phyloP scores from a whole-genome alignment of 2,329 filamentous ascomycete genomes.

The Aspergillus carbonarius region DNA sequence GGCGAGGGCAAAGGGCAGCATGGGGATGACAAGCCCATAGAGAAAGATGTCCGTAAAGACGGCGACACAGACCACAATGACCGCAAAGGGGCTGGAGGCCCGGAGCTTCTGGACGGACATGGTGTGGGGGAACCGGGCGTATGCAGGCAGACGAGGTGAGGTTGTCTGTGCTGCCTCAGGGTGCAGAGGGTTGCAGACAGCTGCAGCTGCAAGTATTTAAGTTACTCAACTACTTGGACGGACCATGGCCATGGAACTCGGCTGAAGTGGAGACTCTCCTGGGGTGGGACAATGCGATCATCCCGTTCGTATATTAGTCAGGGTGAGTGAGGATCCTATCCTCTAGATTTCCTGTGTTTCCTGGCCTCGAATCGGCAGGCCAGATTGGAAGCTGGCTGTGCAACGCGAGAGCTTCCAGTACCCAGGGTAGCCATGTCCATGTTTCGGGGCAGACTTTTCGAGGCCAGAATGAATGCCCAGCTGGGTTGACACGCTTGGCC shows the following conservation, averaged over 20 bases:
- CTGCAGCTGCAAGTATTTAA: background rate
- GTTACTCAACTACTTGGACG: background rate
- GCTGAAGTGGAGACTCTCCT: too few relatives aligned
- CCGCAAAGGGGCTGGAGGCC: constrained; percentile 10
- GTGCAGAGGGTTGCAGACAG: background rate
- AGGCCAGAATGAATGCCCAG: too few relatives aligned
- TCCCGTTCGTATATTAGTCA: too few relatives aligned
- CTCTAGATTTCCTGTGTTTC: too few relatives aligned
- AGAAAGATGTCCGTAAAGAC: constrained; percentile 21
- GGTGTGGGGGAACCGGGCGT: background rate
- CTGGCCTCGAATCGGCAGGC: too few relatives aligned
- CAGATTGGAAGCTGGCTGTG: too few relatives aligned
- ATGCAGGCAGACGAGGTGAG: background rate
- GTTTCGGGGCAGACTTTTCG: too few relatives aligned
- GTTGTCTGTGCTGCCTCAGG: background rate
- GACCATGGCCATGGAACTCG: too few relatives aligned
- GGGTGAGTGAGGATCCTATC: too few relatives aligned
- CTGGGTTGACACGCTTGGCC: too few relatives aligned
- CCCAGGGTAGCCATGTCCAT: background rate
- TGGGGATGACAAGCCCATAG: constrained; percentile 22
- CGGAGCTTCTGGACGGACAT: background rate
- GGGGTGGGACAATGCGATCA: too few relatives aligned
- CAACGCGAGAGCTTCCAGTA: background rate
- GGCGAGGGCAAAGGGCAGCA: constrained; percentile 12
- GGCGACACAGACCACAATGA: constrained; percentile 10